phyloP scores from a whole-genome alignment of 768 basidiomycete genomes.

The Mycena leptocephala region DNA sequence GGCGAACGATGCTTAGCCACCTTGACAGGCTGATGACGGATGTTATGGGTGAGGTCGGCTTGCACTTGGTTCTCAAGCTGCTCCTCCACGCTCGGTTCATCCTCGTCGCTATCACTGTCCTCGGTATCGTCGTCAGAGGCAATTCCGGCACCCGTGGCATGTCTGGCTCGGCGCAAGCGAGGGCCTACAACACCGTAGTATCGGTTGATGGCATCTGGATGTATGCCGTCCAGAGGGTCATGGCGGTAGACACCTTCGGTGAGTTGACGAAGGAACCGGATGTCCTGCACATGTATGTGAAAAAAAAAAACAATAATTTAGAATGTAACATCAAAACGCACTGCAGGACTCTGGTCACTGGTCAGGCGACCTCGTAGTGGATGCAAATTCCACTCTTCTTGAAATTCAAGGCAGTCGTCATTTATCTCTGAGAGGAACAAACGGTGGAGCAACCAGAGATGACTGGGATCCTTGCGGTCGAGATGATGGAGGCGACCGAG shows the following conservation, averaged over 20 bases:
- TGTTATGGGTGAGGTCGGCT: background rate
- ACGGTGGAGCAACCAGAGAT: background rate
- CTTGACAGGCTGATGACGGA: slow-evolving; percentile 22
- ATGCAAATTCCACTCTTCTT: slow-evolving; percentile 51
- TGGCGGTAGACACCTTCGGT: background rate
- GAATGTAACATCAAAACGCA: background rate
- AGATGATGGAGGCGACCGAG: background rate
- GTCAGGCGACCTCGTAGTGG: slow-evolving; percentile 39
- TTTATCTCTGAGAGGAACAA: slow-evolving; percentile 50
- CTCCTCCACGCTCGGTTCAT: background rate
- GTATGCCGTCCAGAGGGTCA: background rate
- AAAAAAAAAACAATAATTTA: background rate
- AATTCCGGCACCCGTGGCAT: slow-evolving; percentile 13
- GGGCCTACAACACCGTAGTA: slow-evolving; percentile 18
- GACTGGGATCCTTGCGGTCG: background rate
- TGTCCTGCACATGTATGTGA: background rate
- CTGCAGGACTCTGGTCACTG: slow-evolving; percentile 12
- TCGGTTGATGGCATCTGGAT: slow-evolving; percentile 10
- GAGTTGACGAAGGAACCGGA: background rate
- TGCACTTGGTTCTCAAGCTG: slow-evolving; percentile 14
- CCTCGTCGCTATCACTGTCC: background rate
- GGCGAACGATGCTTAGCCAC: slow-evolving; percentile 12
- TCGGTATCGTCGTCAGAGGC: background rate
- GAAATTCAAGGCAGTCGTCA: slow-evolving; percentile 44
- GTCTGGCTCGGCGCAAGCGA: background rate